Evolutionary conservation across 306 rosid genomes (phyloP).

Genomic region (Pterocarpus macrocarpus): DNA sequence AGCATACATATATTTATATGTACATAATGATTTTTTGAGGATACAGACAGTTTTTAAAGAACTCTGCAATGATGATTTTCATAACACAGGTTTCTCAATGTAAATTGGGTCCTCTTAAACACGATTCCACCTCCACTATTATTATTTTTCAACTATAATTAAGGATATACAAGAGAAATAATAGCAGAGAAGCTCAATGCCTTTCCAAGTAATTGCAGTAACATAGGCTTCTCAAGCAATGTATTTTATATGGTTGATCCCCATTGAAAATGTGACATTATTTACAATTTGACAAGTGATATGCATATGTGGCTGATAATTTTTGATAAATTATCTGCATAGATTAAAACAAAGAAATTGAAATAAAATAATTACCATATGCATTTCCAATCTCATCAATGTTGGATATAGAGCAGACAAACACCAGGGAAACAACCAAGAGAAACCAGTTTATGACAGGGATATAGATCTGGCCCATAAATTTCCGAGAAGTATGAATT

Average conservation of each 20-base stretch:
- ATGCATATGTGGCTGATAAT: conserved; percentile 23
- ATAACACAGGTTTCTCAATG: conserved; percentile 24
- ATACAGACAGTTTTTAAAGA: neutral
- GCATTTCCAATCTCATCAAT: conserved; percentile 98
- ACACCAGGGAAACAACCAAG: conserved; percentile 82
- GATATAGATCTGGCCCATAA: conserved; percentile 99
- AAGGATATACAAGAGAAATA: conserved; percentile 34
- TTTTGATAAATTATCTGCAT: conserved; percentile 11
- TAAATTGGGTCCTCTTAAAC: conserved; percentile 36
- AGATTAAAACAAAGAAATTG: conserved; percentile 39
- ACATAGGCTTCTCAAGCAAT: conserved; percentile 30
- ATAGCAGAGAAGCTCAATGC: conserved; percentile 22
- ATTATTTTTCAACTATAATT: conserved; percentile 28
- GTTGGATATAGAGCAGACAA: conserved; percentile 83
- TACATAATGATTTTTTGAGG: conserved; percentile 16
- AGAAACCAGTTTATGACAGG: conserved; percentile 98
- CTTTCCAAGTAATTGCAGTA: conserved; percentile 32
- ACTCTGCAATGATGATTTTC: conserved; percentile 11
- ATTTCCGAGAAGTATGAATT: conserved; percentile 92
- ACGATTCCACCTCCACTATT: conserved; percentile 7
- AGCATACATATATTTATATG: neutral
- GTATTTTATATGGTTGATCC: conserved; percentile 33
- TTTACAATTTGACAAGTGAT: conserved; percentile 39
- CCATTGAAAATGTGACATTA: conserved; percentile 11
- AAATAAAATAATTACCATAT: conserved; percentile 74